Evolutionary conservation across 306 rosid species (phyloP), one percentile per base, ranked within the genome.

Genomic region (Begonia masoniana): DNA sequence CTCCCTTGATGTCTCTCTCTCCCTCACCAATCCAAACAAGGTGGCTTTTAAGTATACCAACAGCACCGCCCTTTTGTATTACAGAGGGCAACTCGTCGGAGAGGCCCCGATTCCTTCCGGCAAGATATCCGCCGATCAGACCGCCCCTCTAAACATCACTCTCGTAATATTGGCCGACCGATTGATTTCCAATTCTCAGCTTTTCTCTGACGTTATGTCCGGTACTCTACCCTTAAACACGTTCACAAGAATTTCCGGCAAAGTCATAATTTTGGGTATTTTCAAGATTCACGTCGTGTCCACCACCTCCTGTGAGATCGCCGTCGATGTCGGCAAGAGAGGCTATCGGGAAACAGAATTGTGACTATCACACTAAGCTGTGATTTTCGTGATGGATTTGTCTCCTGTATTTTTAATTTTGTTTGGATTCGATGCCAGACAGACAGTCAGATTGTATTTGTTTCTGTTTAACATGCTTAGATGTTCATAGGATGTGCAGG

Each of bases 81-180:
- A 89, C 71, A 70, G 87, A 21, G 95, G 89, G 10, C 12, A 42
- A 3, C 39, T 41, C 43, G 62, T 89, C 46, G 97, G 94, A 5
- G 85, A 75, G 52, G 89, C 56, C 0, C 69, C 63, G 1, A 35
- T 82, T 2, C 82, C 64, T 0, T 54, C 65, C 17, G 87, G 67
- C n/a, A 10, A 63, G 12, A 72, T 80, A 4, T 31, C 59, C 0
- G 26, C 78, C 7, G 64, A 55, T 3, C 67, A 63, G 73, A 82
- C 62, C 1, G 57, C 12, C 52, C 9, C 17, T 14, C 15, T 85
- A 56, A 71, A 76, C 53, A 3, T 80, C 10, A 68, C 83, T 31
- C 73, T 85, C 8, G 74, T 60, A 5, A 0, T 89, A 31, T 52
- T 82, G 89, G 87, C 82, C 0, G 83, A 85, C 7, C 79, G 83